Percentiles rank a stretch among this genome's conserved stretches.
Conservation (phyloP, 2,329 filamentous ascomycete genomes). For the Trichoderma koningii region DNA sequence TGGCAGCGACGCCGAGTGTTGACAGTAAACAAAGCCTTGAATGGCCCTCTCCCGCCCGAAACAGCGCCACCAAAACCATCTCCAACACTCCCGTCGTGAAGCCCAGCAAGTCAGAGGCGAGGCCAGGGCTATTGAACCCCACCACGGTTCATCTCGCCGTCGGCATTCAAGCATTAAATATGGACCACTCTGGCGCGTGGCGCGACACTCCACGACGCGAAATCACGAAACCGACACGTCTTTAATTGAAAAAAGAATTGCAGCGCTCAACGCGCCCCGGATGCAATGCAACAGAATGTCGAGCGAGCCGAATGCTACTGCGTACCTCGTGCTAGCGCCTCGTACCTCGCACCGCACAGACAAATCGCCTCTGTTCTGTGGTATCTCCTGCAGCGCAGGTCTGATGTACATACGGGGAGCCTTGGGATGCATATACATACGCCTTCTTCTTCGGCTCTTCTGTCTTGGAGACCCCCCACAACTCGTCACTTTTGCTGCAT, state of each 20-base stretch:
- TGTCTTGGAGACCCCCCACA: constrained; percentile 2
- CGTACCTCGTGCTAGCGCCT: neutral
- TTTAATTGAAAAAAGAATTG: constrained; percentile 40
- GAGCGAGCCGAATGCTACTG: neutral
- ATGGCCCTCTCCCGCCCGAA: neutral
- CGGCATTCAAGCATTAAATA: neutral
- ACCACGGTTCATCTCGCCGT: constrained; percentile 10
- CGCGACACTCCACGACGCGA: constrained; percentile 42
- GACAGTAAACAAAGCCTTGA: constrained; percentile 18
- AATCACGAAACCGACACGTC: constrained; percentile 52
- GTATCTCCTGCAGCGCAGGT: constrained; percentile 26
- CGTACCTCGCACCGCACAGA: constrained; percentile 22
- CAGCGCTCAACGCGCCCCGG: constrained; percentile 32
- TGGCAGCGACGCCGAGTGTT: constrained; percentile 8
- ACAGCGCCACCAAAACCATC: constrained; percentile 3
- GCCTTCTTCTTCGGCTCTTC: neutral
- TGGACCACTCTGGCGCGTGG: constrained; percentile 23
- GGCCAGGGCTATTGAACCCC: constrained; percentile 10
- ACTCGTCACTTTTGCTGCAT: constrained; percentile 11
- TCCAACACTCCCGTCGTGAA: neutral
- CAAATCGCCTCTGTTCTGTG: neutral
- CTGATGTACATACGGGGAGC: constrained; percentile 27
- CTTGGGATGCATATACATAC: constrained; percentile 12
- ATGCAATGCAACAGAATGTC: neutral
- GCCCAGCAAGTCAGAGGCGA: neutral